phyloP scores from a whole-genome alignment of 2,329 filamentous ascomycete species.

The Colletotrichum horii region DNA sequence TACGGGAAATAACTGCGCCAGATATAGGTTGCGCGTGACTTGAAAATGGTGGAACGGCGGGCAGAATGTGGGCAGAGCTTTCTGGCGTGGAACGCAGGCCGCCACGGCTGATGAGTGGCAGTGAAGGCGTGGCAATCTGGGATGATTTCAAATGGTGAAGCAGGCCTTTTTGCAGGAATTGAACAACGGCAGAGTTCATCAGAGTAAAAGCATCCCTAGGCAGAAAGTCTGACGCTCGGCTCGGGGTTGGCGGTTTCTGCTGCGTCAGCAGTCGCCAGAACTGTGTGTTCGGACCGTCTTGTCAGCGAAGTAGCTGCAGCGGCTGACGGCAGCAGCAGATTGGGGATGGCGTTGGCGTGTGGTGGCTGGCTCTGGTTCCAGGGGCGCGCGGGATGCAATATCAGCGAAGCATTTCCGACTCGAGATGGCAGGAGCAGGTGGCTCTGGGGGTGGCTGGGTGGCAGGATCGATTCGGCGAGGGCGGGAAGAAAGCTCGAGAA shows the following conservation, averaged over 20 bases:
- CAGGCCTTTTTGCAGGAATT: background rate
- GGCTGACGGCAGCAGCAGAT: slow-evolving; percentile 13
- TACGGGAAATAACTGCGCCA: slow-evolving; percentile 10
- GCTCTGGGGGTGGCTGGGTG: slow-evolving; percentile 9
- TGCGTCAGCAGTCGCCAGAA: background rate
- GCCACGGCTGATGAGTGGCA: background rate
- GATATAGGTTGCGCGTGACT: background rate
- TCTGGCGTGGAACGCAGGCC: background rate
- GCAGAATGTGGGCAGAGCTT: background rate
- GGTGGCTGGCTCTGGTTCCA: slow-evolving; percentile 13
- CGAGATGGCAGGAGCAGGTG: background rate
- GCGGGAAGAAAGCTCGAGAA: background rate
- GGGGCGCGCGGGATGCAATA: slow-evolving; percentile 10
- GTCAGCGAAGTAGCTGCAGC: slow-evolving; percentile 18
- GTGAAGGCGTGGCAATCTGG: background rate
- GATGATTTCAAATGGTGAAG: background rate
- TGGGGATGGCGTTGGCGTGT: slow-evolving; percentile 4
- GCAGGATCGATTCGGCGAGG: background rate
- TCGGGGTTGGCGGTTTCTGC: background rate
- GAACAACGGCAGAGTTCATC: background rate
- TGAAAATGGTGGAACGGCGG: background rate
- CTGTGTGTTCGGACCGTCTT: slow-evolving; percentile 7
- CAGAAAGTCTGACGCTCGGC: background rate
- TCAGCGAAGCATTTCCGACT: background rate
- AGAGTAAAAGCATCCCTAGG: background rate